Percentiles rank a stretch among this genome's conserved stretches.
These are phyloP conservation scores for Tulasnella sp. DNA, from an alignment of 768 basidiomycete species.

Conservation along the genomic window DNA sequence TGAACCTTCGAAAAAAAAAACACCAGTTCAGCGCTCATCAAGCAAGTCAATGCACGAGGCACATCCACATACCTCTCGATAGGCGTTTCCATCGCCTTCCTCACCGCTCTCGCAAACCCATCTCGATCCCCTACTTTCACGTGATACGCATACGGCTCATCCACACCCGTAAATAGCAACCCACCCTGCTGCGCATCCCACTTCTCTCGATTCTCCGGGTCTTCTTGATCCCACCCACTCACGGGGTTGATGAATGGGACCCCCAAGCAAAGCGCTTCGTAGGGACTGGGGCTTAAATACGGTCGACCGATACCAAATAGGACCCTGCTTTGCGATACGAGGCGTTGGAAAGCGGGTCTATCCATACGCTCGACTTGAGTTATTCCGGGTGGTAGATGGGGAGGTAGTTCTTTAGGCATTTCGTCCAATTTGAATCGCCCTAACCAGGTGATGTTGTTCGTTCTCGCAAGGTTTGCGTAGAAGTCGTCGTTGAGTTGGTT, in stretches of 20 bases:
- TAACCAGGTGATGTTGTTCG: neutral
- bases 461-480: neutral
- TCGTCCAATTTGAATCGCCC: neutral
- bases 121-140: slow-evolving; percentile 30
- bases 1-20: neutral
- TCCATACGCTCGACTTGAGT: neutral
- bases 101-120: slow-evolving; percentile 27
- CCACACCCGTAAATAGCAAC: slow-evolving; percentile 23
- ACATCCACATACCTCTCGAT: slow-evolving; percentile 16
- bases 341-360: neutral
- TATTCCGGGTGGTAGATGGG: slow-evolving; percentile 5
- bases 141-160: slow-evolving; percentile 34
- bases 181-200: slow-evolving; percentile 35
- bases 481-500: slow-evolving; percentile 3
- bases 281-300: slow-evolving; percentile 28
- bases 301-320: slow-evolving; percentile 28
- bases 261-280: slow-evolving; percentile 30
- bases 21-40: neutral
- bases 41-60: too few relatives aligned
- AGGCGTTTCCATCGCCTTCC: slow-evolving; percentile 29
- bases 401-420: neutral
- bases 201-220: slow-evolving; percentile 31
- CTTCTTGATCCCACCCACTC: slow-evolving; percentile 28
- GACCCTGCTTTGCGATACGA: slow-evolving; percentile 6
- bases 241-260: slow-evolving; percentile 37